A percentile compares a stretch with the other conserved stretches of the same genome.
Conservation (phyloP, 108 stramenopile species). For the Skeletonema marinoi region DNA sequence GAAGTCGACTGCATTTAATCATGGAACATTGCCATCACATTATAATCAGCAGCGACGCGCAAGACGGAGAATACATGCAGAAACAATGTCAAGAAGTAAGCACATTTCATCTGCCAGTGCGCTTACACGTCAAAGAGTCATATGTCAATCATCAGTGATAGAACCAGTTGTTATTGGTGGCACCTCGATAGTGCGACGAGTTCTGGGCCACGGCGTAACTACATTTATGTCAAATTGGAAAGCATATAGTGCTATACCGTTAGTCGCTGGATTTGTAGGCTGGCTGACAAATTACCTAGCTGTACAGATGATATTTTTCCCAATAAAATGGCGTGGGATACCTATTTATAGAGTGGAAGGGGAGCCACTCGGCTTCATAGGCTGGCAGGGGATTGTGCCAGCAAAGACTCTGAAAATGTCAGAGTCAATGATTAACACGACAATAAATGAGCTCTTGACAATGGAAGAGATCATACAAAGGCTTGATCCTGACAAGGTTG, state of each 20-base stretch:
- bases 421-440: conserved; percentile 57
- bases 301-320: conserved; percentile 64
- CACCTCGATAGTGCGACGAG: conserved; percentile 19
- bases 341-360: conserved; percentile 52
- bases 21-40: neutral
- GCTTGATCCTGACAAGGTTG: conserved; percentile 49
- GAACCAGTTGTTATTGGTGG: conserved; percentile 25
- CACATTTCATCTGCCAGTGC: neutral
- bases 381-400: conserved; percentile 59
- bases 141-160: conserved; percentile 10
- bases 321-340: conserved; percentile 52
- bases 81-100: neutral
- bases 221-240: conserved; percentile 55
- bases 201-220: conserved; percentile 32
- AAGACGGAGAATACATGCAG: neutral
- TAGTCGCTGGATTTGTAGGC: conserved; percentile 52
- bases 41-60: neutral
- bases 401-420: conserved; percentile 62
- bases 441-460: conserved; percentile 47
- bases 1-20: conserved; percentile 3
- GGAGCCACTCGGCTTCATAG: conserved; percentile 52
- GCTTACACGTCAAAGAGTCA: neutral
- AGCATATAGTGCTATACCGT: conserved; percentile 42
- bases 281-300: conserved; percentile 70
- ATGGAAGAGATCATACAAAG: conserved; percentile 58